phyloP scores from a whole-genome alignment of 805 yeast species.

The Candida glaebosa region DNA sequence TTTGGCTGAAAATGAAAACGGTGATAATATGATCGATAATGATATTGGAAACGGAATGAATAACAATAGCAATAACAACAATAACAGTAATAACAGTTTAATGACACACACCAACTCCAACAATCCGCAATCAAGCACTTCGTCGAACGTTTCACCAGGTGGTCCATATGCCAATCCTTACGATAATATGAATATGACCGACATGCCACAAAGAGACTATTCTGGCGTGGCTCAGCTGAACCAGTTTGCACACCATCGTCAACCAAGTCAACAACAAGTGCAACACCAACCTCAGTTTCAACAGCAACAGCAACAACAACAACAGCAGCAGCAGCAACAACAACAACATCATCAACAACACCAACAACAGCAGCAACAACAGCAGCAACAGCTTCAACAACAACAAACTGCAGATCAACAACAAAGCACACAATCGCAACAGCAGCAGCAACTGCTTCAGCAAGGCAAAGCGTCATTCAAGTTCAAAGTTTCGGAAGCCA shows the following conservation, averaged over 20 bases:
- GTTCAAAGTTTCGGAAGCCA: constrained; percentile 2
- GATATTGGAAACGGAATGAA: constrained; percentile 11
- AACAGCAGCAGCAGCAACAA: background rate
- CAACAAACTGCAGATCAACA: constrained; percentile 6
- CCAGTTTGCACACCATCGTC: constrained; percentile 1
- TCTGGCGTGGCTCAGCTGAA: background rate
- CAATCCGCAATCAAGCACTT: background rate
- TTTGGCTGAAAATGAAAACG: constrained; percentile 27
- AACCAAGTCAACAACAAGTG: constrained; percentile 3
- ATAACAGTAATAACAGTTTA: background rate
- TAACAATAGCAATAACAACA: constrained; percentile 1
- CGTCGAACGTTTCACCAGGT: constrained; percentile 3
- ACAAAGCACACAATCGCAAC: constrained; percentile 10
- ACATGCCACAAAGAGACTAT: background rate
- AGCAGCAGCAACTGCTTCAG: constrained; percentile 5
- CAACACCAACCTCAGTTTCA: constrained; percentile 2
- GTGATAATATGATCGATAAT: background rate
- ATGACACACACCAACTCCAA: background rate
- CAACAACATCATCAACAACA: constrained; percentile 4
- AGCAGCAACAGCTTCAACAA: constrained; percentile 6
- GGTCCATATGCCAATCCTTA: background rate
- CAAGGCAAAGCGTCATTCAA: constrained; percentile 7
- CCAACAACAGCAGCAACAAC: constrained; percentile 4
- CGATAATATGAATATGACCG: background rate
- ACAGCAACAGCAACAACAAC: constrained; percentile 2